phyloP scores from a whole-genome alignment of 495 filamentous ascomycete genomes.

The Recurvomyces mirabilis region DNA sequence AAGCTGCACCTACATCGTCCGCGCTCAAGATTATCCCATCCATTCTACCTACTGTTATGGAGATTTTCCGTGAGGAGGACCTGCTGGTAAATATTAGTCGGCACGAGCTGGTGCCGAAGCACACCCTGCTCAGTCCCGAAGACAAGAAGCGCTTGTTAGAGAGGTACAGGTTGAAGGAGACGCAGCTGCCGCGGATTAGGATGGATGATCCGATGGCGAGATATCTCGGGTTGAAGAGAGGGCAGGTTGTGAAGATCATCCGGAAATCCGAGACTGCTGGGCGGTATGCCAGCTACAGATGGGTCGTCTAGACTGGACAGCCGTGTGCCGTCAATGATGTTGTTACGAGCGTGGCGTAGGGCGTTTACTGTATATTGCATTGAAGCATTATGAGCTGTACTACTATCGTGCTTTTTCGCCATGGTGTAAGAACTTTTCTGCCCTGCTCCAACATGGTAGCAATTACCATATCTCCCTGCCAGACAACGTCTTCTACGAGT shows the following conservation, averaged over 20 bases:
- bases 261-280: slow-evolving; percentile 68
- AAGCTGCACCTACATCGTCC: slow-evolving; percentile 67
- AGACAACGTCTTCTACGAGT: too few species aligned
- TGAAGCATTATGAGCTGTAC: too few species aligned
- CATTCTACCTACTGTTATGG: slow-evolving; percentile 62
- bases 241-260: slow-evolving; percentile 98
- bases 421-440: neutral
- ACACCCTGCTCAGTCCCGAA: slow-evolving; percentile 76
- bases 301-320: too few species aligned
- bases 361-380: too few species aligned
- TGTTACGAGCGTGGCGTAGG: slow-evolving; percentile 4
- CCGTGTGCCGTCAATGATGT: too few species aligned
- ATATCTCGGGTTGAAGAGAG: slow-evolving; percentile 81
- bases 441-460: neutral
- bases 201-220: slow-evolving; percentile 81
- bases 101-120: slow-evolving; percentile 91
- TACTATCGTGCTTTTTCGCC: too few species aligned
- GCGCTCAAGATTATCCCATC: slow-evolving; percentile 71
- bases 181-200: slow-evolving; percentile 86
- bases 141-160: slow-evolving; percentile 76
- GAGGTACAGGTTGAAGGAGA: slow-evolving; percentile 92
- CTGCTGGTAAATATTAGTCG: slow-evolving; percentile 95
- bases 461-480: too few species aligned
- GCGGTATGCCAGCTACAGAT: slow-evolving; percentile 62
- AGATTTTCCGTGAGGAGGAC: slow-evolving; percentile 92